Percentiles rank a stretch among this genome's conserved stretches.
Evolutionary conservation across 2,329 filamentous ascomycete genomes (phyloP).

Genomic region (Fusarium pininemorale): DNA sequence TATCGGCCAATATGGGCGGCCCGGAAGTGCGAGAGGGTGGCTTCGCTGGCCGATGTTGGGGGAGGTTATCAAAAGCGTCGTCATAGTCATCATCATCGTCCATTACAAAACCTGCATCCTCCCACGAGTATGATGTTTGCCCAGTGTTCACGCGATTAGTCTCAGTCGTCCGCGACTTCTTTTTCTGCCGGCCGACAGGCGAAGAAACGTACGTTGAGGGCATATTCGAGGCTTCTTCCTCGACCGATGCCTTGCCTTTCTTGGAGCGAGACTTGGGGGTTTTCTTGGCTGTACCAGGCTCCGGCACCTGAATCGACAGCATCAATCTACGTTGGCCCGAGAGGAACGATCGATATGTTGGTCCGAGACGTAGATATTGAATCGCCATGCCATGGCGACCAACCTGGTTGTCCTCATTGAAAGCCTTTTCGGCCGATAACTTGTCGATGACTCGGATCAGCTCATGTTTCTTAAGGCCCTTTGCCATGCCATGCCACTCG

Average conservation of each 20-base stretch:
- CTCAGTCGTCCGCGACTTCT: constrained; percentile 37
- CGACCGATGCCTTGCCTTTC: constrained; percentile 50
- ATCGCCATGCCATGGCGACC: constrained; percentile 70
- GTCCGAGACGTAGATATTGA: constrained; percentile 71
- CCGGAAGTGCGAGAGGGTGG: constrained; percentile 51
- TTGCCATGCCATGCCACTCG: constrained; percentile 73
- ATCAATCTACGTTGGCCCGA: constrained; percentile 56
- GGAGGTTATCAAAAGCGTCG: constrained; percentile 58
- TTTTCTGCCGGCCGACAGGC: constrained; percentile 53
- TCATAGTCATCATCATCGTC: constrained; percentile 48
- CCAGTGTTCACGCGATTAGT: constrained; percentile 51
- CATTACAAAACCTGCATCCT: constrained; percentile 58
- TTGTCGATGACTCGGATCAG: constrained; percentile 85
- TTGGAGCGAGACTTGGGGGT: constrained; percentile 45
- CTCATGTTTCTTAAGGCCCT: constrained; percentile 75
- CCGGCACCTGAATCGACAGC: constrained; percentile 53
- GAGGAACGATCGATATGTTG: constrained; percentile 55
- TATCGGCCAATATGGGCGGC: constrained; percentile 67
- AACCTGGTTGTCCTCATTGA: constrained; percentile 72
- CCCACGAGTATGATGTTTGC: constrained; percentile 53
- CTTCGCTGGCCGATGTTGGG: constrained; percentile 50
- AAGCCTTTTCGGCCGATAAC: constrained; percentile 76
- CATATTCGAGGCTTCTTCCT: constrained; percentile 52
- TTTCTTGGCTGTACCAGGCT: constrained; percentile 45
- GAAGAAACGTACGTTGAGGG: constrained; percentile 62